Evolutionary conservation across 495 filamentous ascomycete species (phyloP).

Genomic region (Aspergillus taichungensis): DNA sequence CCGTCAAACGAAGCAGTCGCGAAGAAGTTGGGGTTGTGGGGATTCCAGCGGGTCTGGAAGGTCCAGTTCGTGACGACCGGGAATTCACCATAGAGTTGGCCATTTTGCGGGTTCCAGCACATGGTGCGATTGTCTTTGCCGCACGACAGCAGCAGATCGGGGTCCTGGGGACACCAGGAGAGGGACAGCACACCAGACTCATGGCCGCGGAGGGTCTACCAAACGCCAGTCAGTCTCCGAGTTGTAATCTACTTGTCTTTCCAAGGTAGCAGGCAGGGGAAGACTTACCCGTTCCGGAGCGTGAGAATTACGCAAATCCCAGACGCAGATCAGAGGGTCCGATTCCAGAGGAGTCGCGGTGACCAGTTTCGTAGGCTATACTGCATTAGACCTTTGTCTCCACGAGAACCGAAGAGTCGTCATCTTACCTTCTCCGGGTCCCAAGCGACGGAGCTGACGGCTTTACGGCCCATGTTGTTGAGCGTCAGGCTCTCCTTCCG

Average conservation of each 20-base stretch:
- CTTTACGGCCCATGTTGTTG: slow-evolving; percentile 84
- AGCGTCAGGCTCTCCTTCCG: slow-evolving; percentile 94
- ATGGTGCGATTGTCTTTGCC: slow-evolving; percentile 96
- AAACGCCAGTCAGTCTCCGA: slow-evolving; percentile 2
- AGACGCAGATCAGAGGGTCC: slow-evolving; percentile 79
- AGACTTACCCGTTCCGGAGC: slow-evolving; percentile 67
- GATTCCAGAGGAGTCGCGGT: slow-evolving; percentile 90
- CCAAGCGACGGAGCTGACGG: slow-evolving; percentile 94
- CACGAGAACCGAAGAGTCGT: background rate
- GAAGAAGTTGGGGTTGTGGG: slow-evolving; percentile 79
- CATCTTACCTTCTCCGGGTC: slow-evolving; percentile 66
- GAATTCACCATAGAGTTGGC: slow-evolving; percentile 81
- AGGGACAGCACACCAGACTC: slow-evolving; percentile 89
- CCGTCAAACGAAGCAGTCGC: slow-evolving; percentile 97
- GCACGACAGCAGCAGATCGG: slow-evolving; percentile 81
- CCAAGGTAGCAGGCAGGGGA: background rate
- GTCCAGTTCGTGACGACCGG: slow-evolving; percentile 98
- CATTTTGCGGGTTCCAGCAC: slow-evolving; percentile 92
- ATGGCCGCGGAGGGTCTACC: slow-evolving; percentile 69
- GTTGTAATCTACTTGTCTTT: background rate
- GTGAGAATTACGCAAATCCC: slow-evolving; percentile 94
- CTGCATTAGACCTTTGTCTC: slow-evolving; percentile 2
- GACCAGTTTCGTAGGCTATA: slow-evolving; percentile 73
- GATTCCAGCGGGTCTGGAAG: slow-evolving; percentile 92
- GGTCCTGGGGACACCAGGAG: slow-evolving; percentile 92